Evolutionary conservation across 768 basidiomycete genomes (phyloP).

Genomic region (Pulveroboletus sp.): DNA sequence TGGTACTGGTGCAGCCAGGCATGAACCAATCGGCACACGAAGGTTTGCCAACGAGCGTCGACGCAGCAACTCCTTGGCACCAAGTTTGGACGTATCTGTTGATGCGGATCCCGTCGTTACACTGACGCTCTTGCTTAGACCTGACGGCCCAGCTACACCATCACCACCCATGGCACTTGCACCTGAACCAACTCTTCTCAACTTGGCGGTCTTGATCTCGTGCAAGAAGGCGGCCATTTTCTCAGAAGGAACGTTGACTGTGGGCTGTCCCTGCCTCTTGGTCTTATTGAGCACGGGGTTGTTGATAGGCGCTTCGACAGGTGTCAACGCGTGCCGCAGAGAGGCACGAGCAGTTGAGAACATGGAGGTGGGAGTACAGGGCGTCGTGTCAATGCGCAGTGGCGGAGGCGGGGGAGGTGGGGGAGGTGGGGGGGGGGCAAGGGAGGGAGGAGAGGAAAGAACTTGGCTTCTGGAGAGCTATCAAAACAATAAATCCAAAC

Average conservation of each 20-base stretch:
- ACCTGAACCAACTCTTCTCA: constrained; percentile 51
- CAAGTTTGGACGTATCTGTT: constrained; percentile 6
- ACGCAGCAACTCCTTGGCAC: constrained; percentile 19
- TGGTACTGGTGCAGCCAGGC: constrained; percentile 19
- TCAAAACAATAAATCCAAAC: constrained; percentile 2
- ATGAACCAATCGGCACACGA: constrained; percentile 22
- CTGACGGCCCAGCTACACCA: constrained; percentile 24
- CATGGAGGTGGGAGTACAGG: constrained; percentile 32
- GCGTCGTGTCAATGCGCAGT: constrained; percentile 28
- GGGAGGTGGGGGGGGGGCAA: constrained; percentile 39
- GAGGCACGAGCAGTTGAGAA: constrained; percentile 63
- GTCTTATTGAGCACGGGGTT: constrained; percentile 30
- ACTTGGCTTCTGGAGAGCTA: constrained; percentile 45
- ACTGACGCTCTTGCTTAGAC: constrained; percentile 29
- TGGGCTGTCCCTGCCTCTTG: constrained; percentile 53
- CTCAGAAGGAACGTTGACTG: constrained; percentile 69
- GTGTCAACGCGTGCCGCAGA: constrained; percentile 48
- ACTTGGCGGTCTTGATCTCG: constrained; percentile 71
- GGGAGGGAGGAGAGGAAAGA: constrained; percentile 6
- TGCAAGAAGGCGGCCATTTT: constrained; percentile 80
- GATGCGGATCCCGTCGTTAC: constrained; percentile 4
- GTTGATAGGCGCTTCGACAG: constrained; percentile 68
- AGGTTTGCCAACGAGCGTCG: constrained; percentile 26
- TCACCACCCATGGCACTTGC: constrained; percentile 14
- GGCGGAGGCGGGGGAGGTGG: constrained; percentile 34